Evolutionary conservation across 140 eudicot genomes (phyloP).

Genomic region (Bidens hawaiensis): DNA sequence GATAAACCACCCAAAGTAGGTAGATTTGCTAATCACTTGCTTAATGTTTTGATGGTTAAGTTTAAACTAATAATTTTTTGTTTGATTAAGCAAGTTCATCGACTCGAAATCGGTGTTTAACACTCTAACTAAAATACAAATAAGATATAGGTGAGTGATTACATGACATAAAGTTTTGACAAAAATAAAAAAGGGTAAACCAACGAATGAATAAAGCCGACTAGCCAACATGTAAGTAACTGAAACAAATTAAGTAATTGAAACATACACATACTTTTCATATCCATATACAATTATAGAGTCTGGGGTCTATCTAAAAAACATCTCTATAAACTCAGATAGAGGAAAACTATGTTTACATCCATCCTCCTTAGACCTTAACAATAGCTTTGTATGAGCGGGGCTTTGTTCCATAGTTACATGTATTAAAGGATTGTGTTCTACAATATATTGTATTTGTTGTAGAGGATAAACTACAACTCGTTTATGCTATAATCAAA

Average conservation of each 20-base stretch:
- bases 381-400: too few species aligned
- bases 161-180: not conserved
- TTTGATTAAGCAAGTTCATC: conserved; percentile 14
- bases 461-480: not conserved
- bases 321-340: too few species aligned
- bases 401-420: not conserved
- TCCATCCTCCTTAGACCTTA: too few species aligned
- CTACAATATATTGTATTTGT: not conserved
- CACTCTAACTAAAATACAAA: conserved; percentile 13
- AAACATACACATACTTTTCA: too few species aligned
- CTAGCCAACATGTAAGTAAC: not conserved
- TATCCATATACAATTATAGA: too few species aligned
- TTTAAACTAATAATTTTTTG: conserved; percentile 17
- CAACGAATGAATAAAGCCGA: not conserved
- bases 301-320: too few species aligned
- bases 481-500: not conserved
- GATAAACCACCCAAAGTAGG: conserved; percentile 31
- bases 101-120: conserved; percentile 11
- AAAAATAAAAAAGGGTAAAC: not conserved
- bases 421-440: not conserved
- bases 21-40: conserved; percentile 30
- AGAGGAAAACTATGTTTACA: too few species aligned
- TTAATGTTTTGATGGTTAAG: conserved; percentile 13
- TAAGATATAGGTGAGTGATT: not conserved
- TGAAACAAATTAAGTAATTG: not conserved